Conservation (phyloP, 2,329 filamentous ascomycete species). For the Fusarium mangiferae region DNA sequence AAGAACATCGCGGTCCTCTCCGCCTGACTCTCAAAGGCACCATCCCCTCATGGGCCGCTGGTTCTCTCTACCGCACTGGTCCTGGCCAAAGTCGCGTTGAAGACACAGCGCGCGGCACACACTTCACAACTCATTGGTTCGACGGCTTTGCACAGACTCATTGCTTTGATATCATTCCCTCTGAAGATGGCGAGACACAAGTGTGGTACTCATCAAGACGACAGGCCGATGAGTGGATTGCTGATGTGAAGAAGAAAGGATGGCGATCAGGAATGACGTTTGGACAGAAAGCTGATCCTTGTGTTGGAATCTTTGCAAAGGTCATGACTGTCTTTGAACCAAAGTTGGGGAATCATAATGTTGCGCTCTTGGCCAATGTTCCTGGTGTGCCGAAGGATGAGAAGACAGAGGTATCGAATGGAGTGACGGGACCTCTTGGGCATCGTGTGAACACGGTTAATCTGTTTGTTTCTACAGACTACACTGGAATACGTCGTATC, state of each 20-base stretch:
- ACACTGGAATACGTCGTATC: conserved; percentile 66
- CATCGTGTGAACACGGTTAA: conserved; percentile 55
- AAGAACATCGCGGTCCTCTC: conserved; percentile 73
- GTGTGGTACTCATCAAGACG: conserved; percentile 79
- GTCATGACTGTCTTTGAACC: conserved; percentile 69
- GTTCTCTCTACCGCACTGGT: conserved; percentile 78
- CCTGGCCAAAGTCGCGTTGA: conserved; percentile 73
- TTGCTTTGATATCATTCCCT: conserved; percentile 73
- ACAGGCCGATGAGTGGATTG: conserved; percentile 71
- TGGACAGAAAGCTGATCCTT: conserved; percentile 78
- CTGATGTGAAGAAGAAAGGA: conserved; percentile 69
- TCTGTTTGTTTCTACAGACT: conserved; percentile 68
- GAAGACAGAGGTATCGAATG: neutral
- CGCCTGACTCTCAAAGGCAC: conserved; percentile 70
- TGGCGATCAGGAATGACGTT: conserved; percentile 69
- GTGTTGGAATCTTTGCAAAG: conserved; percentile 78
- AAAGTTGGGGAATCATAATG: conserved; percentile 63
- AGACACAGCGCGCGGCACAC: conserved; percentile 66
- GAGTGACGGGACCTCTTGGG: conserved; percentile 34
- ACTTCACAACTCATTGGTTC: conserved; percentile 80
- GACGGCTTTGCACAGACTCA: conserved; percentile 79
- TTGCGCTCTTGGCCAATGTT: conserved; percentile 70
- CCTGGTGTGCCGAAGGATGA: conserved; percentile 60
- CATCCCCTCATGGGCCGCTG: conserved; percentile 78
- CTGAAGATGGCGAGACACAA: conserved; percentile 40